Base-by-base conservation (phyloP, 345 rosid genomes). In the Eucalyptus erythrocorys region DNA sequence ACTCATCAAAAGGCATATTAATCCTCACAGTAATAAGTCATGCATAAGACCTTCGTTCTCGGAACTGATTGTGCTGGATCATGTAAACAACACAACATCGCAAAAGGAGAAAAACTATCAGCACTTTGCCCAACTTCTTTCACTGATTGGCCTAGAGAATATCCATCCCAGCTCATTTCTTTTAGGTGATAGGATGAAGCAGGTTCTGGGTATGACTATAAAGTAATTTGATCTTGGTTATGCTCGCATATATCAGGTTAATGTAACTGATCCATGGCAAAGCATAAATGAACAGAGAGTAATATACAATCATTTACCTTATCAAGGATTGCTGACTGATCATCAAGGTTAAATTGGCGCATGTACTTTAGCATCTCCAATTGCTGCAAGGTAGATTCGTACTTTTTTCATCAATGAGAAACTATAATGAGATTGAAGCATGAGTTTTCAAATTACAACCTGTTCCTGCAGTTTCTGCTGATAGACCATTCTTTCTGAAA, bases 281-380 rank as follows among this genome's bases (percentile, higher is more conserved):
- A 40, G 30, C 37, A 21, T 10, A 14, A 27, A 53, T 55, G 53
- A 85, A 48, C 16, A 50, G 16, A 37, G 27, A 76, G 27, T 40
- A 71, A 19, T 6, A 81, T 87, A 27, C 61, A 71, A n/a, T 82
- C n/a, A 27, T 55, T 55, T 80, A 95, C 96, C 98, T 96, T 95
- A 71, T 93, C 92, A 85, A 96, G 93, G 86, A 96, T 93, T 85
- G 91, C 95, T 87, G 95, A 95, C 89, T 96, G 99, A 48, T 95
- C 95, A 89, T 96, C 96, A 19, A 95, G 88, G 92, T 93, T 92
- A 90, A 91, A 94, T 90, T 91, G 94, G 50, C 96, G 98, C 97
- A 95, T 96, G 89, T 94, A 88, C 85, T 90, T 94, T 19, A 96
- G 94, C 99, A 97, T 96, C 95, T 95, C 97, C 89, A 96, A 92